Evolutionary conservation across 345 rosid species (phyloP).

Genomic region (Populus alba): DNA sequence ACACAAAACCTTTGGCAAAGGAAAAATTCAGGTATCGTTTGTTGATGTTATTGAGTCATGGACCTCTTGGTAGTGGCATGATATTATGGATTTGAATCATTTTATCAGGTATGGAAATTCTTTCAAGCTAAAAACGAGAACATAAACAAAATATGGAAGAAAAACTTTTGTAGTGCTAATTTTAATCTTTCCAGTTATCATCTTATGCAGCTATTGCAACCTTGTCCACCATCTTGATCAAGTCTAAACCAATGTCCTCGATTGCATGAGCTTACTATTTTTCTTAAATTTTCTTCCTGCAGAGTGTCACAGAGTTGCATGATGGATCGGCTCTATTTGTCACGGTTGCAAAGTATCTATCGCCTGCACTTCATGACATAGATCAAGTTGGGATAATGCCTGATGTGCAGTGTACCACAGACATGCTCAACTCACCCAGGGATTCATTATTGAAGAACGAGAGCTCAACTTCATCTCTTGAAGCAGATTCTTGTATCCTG

Average conservation of each 20-base stretch:
- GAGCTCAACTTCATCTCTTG: slow-evolving; percentile 56
- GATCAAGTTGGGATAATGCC: slow-evolving; percentile 81
- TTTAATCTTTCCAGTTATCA: not conserved
- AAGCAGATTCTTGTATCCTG: slow-evolving; percentile 84
- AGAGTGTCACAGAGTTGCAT: slow-evolving; percentile 80
- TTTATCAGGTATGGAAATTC: not conserved
- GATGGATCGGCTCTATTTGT: slow-evolving; percentile 92
- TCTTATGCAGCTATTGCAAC: not conserved
- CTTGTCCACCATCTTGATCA: not conserved
- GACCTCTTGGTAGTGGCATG: not conserved
- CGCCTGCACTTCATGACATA: slow-evolving; percentile 82
- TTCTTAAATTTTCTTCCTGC: slow-evolving; percentile 10
- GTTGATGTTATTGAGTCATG: not conserved
- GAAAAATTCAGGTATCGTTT: slow-evolving; percentile 71
- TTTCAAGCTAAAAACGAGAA: not conserved
- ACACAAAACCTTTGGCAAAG: slow-evolving; percentile 80
- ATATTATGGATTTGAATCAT: not conserved
- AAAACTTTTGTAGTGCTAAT: not conserved
- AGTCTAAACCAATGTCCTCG: slow-evolving; percentile 5
- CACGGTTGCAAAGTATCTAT: slow-evolving; percentile 85
- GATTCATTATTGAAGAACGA: slow-evolving; percentile 40
- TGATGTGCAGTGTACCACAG: slow-evolving; percentile 82
- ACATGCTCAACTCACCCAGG: slow-evolving; percentile 53
- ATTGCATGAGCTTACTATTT: not conserved
- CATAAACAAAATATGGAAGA: not conserved